A percentile compares a stretch with the other conserved stretches of the same genome.
Conservation (phyloP, 305 asterid genomes). For the Solanum chacoense region DNA sequence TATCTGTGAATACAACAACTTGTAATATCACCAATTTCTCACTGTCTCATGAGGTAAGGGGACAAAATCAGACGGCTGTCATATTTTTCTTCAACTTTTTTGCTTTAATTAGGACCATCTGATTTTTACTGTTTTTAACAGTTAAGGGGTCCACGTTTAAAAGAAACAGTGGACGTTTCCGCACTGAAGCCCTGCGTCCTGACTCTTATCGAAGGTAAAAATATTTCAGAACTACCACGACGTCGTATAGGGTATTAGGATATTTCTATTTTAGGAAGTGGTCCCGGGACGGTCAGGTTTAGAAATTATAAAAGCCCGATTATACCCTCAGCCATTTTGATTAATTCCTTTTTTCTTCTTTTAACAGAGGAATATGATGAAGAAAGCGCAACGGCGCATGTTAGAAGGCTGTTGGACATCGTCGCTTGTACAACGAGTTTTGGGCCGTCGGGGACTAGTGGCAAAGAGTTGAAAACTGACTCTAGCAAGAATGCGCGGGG, state of each 20-base stretch:
- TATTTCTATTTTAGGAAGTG: not conserved
- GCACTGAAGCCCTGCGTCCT: constrained; percentile 90
- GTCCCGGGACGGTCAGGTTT: not conserved
- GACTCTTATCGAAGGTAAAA: constrained; percentile 71
- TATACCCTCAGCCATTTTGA: constrained; percentile 16
- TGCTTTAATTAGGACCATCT: not conserved
- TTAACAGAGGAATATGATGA: constrained; percentile 81
- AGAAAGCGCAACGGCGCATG: constrained; percentile 82
- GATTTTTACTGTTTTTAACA: constrained; percentile 8
- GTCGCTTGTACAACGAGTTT: constrained; percentile 81
- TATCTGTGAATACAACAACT: constrained; percentile 45
- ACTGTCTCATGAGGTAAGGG: constrained; percentile 70
- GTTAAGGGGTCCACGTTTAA: constrained; percentile 85
- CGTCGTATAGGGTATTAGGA: constrained; percentile 8
- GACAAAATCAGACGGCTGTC: not conserved
- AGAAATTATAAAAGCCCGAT: not conserved
- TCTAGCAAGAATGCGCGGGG: constrained; percentile 34
- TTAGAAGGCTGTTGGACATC: constrained; percentile 67
- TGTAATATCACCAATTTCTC: constrained; percentile 65
- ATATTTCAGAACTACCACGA: not conserved
- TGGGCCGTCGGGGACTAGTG: constrained; percentile 61
- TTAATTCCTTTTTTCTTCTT: not conserved
- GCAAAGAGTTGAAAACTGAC: constrained; percentile 8
- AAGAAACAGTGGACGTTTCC: constrained; percentile 88
- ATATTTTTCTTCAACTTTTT: not conserved